Base-by-base conservation (phyloP, 108 stramenopile species). In the Skeletonema tropicum region DNA sequence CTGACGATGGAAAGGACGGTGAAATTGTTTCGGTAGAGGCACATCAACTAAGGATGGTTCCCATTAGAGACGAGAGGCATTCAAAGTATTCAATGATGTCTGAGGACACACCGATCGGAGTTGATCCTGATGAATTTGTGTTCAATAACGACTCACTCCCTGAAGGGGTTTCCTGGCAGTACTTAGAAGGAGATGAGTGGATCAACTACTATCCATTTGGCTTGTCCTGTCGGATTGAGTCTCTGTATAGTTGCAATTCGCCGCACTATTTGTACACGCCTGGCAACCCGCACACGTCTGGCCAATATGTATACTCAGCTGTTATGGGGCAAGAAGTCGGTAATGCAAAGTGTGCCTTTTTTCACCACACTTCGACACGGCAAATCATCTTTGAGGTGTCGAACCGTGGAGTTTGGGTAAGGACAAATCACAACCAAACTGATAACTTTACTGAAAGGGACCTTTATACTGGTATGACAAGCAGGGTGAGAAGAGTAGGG, bases 311-410 rank as follows among this genome's bases (percentile, higher is more conserved):
- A 26, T 3, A 38, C 26, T 5, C 5, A 38, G 36, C 38, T 32
- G n/a, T 9, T 31, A 35, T 2, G 31, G 60, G 26, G 21, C 6
- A 61, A 26, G 38, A 26, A 32, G 60, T 61, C 60, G 38, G 38
- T 31, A 61, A 29, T 5, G 36, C 7, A 32, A 32, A n/a, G 3
- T 38, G n/a, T n/a, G 5, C 36, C n/a, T 61, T 61, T 5, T 61
- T 38, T 35, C 60, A 61, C 60, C 30, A 35, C 36, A 61, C 15
- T 32, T 38, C 36, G 4, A 38, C 60, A n/a, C 60, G 60, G 30
- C 60, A 61, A 35, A 61, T 61, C 5, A 61, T 61, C 31, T 61
- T 61, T 61, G 60, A 61, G 38, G 60, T 35, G 60, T 61, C 60
- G 30, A 38, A 32, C n/a, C 60, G 26, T 61, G 60, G 60, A 32